These are phyloP conservation scores for Sapria himalayana DNA, from an alignment of 345 rosid species.

Conservation along the genomic window DNA sequence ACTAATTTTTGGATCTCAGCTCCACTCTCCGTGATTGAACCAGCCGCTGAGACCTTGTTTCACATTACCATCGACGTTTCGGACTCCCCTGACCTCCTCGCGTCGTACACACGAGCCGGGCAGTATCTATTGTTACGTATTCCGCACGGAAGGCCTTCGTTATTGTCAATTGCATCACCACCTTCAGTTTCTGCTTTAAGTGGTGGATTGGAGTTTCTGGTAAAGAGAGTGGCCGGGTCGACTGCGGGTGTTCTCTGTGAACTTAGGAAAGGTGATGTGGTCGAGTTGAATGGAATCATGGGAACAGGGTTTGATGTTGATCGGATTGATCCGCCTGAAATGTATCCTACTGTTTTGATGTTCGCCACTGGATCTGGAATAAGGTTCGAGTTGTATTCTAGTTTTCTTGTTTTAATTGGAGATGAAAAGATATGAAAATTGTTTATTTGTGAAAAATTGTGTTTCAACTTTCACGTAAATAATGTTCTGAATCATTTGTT, in stretches of 20 bases:
- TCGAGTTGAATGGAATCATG: conserved; percentile 59
- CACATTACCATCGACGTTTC: conserved; percentile 66
- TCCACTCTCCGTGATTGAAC: conserved; percentile 32
- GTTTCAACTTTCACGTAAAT: no score
- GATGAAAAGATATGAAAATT: background rate
- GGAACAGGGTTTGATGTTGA: conserved; percentile 57
- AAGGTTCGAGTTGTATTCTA: conserved; percentile 20
- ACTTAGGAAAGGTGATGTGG: conserved; percentile 56
- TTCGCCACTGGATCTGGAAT: conserved; percentile 96
- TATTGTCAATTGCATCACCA: conserved; percentile 77
- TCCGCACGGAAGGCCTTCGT: conserved; percentile 45
- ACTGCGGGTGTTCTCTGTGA: conserved; percentile 76
- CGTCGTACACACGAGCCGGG: conserved; percentile 45
- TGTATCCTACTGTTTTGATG: conserved; percentile 43
- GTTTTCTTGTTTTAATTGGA: background rate
- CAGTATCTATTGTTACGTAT: conserved; percentile 86
- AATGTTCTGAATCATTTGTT: background rate
- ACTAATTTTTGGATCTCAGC: conserved; percentile 53
- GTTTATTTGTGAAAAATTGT: background rate
- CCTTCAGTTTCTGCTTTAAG: conserved; percentile 32
- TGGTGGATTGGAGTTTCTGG: conserved; percentile 67
- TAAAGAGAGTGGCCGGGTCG: conserved; percentile 72
- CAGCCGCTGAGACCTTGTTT: conserved; percentile 71
- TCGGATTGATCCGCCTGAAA: conserved; percentile 48
- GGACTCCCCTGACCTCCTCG: conserved; percentile 45